Percentiles rank a stretch among this genome's conserved stretches.
These are phyloP conservation scores for Talaromyces sp. DNA, from an alignment of 2,329 filamentous ascomycete species.

Conservation along the genomic window DNA sequence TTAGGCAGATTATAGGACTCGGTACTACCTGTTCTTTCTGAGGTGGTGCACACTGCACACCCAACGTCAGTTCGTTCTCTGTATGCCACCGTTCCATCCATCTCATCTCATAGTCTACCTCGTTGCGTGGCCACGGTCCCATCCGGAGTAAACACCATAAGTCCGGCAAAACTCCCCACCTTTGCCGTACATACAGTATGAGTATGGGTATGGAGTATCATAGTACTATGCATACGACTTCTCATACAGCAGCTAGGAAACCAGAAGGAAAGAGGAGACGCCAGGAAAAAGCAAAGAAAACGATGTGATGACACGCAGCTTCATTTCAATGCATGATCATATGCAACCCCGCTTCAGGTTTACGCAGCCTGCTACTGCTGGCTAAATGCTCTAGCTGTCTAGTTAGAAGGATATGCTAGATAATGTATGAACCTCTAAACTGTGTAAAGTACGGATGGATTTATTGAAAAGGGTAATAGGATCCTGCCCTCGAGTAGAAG, in stretches of 20 bases:
- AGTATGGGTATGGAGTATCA: no score
- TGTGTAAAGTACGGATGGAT: background rate
- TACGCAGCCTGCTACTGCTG: background rate
- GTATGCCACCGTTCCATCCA: conserved; percentile 9
- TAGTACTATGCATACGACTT: background rate
- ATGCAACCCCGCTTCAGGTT: background rate
- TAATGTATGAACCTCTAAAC: background rate
- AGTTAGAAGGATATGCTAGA: background rate
- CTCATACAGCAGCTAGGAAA: background rate
- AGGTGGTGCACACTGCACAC: background rate
- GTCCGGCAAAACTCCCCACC: conserved; percentile 4
- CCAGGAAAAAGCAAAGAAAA: background rate
- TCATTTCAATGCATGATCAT: conserved; percentile 1
- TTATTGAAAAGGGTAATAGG: background rate
- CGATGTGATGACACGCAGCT: conserved; percentile 4
- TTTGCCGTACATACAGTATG: background rate
- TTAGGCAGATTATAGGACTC: background rate
- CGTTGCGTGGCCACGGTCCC: background rate
- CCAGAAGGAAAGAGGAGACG: background rate
- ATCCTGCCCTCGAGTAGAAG: background rate
- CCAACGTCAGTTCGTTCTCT: background rate
- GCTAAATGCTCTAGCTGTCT: background rate
- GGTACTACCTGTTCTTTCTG: background rate
- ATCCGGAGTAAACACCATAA: conserved; percentile 1
- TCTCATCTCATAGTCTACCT: background rate